These are phyloP conservation scores for Papiliotrema fonsecae DNA, from an alignment of 1,284 basidiomycete species.

Conservation along the genomic window DNA sequence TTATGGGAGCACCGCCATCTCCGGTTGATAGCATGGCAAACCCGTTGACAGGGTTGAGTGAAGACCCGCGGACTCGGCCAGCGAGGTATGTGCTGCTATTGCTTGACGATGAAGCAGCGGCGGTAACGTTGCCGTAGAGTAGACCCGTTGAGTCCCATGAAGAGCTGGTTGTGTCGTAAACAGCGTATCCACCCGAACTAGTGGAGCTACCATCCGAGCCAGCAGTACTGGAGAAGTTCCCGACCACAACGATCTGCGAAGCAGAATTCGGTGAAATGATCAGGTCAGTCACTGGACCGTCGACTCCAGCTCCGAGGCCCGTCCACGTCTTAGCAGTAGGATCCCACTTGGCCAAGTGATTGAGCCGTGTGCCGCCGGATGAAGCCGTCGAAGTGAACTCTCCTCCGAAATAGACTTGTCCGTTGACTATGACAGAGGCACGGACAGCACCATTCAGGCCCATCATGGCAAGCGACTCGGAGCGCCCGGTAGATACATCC, in stretches of 20 bases:
- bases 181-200: conserved; percentile 64
- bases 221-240: conserved; percentile 65
- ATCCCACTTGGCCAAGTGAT: conserved; percentile 72
- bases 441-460: conserved; percentile 72
- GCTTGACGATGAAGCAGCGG: conserved; percentile 32
- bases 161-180: conserved; percentile 63
- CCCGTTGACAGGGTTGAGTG: conserved; percentile 46
- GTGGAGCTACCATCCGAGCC: conserved; percentile 47
- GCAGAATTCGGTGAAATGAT: conserved; percentile 50
- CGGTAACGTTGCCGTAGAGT: conserved; percentile 63
- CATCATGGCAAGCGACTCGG: conserved; percentile 56
- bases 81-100: conserved; percentile 42
- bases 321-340: conserved; percentile 64
- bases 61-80: conserved; percentile 48
- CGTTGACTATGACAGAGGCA: conserved; percentile 58
- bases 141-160: conserved; percentile 68
- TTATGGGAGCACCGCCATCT: conserved; percentile 28
- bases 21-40: conserved; percentile 46
- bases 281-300: conserved; percentile 67
- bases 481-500: conserved; percentile 54
- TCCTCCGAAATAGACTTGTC: conserved; percentile 76
- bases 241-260: conserved; percentile 60
- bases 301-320: conserved; percentile 66
- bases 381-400: conserved; percentile 68
- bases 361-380: conserved; percentile 55